Conservation (phyloP, 805 yeast genomes). For the Ogataea corticis region DNA sequence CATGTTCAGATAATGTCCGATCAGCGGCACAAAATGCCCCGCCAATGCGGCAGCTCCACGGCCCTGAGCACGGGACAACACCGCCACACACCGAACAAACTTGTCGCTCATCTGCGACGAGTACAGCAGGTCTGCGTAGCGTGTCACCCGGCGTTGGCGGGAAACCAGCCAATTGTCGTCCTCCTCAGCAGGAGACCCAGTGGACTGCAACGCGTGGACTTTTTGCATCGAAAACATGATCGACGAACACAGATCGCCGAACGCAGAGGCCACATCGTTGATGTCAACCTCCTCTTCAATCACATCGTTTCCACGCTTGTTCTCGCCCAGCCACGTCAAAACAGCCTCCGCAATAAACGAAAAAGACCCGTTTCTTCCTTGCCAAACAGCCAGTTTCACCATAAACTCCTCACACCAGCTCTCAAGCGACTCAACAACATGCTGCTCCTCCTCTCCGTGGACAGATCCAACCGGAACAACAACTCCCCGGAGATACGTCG, state of each 20-base stretch:
- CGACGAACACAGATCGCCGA: constrained; percentile 55
- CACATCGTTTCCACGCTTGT: not conserved
- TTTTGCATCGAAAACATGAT: constrained; percentile 71
- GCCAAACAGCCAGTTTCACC: too few relatives aligned
- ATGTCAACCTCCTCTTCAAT: constrained; percentile 12
- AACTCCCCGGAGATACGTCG: too few relatives aligned
- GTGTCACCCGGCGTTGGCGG: constrained; percentile 46
- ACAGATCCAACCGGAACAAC: too few relatives aligned
- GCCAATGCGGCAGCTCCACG: constrained; percentile 47
- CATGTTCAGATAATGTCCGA: constrained; percentile 59
- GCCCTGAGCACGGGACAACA: constrained; percentile 40
- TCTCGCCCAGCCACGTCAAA: constrained; percentile 6
- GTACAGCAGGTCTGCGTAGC: constrained; percentile 39
- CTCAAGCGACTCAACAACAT: too few relatives aligned
- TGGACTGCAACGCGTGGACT: constrained; percentile 40
- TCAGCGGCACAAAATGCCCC: constrained; percentile 60
- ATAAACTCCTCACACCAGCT: constrained; percentile 22
- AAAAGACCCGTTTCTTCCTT: constrained; percentile 27
- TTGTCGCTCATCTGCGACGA: constrained; percentile 21
- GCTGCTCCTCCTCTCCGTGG: too few relatives aligned
- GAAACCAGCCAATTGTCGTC: constrained; percentile 70
- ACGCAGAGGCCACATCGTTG: constrained; percentile 44
- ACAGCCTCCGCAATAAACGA: constrained; percentile 34
- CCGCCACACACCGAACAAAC: constrained; percentile 30
- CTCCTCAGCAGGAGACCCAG: constrained; percentile 33